Evolutionary conservation across 345 rosid species (phyloP), one percentile per base, ranked within the genome.

Genomic region (Chamaenerion angustifolium): DNA sequence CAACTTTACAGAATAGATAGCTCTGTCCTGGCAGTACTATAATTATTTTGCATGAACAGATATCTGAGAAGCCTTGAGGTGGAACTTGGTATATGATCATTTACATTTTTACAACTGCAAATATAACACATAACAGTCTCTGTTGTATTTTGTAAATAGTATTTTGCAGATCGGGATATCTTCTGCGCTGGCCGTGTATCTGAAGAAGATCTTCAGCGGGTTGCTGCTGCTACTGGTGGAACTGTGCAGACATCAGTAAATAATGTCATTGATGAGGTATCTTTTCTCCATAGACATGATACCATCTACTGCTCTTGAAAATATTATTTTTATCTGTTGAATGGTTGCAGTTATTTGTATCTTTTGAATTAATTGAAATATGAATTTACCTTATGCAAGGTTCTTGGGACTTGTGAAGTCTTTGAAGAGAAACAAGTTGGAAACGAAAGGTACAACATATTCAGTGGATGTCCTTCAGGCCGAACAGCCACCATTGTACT

Each of bases 101-200:
- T 15, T 16, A 14, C 21, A 8, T 14, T 4, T 0, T 16, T 55
- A 12, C 40, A 37, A 25, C 42, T 10, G 12, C 31, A 11, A 12
- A 12, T 13, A 40, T 21, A 25, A 21, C 31, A 12, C 8, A 18
- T 21, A 21, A 43, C n/a, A 19, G 4, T 16, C 44, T 10, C 40
- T 12, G 10, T 18, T 19, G 40, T 18, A 17, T 14, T 44, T 58
- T 19, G 44, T 43, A 44, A 42, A 64, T 87, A 93, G 99, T 88
- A 93, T 65, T 93, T 93, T 64, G 99, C 99, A 12, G 99, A 93
- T 68, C 77, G 97, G 46, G 97, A 93, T 75, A 81, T 93, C 49
- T 93, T 93, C 77, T 88, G 99, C 54, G 99, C 99, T 70, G 99
- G 97, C 50, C 99, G 99, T 57, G 97, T 93, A 53, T 65, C 89